Evolutionary conservation across 108 stramenopile genomes (phyloP).

Genomic region (Skeletonema potamos): DNA sequence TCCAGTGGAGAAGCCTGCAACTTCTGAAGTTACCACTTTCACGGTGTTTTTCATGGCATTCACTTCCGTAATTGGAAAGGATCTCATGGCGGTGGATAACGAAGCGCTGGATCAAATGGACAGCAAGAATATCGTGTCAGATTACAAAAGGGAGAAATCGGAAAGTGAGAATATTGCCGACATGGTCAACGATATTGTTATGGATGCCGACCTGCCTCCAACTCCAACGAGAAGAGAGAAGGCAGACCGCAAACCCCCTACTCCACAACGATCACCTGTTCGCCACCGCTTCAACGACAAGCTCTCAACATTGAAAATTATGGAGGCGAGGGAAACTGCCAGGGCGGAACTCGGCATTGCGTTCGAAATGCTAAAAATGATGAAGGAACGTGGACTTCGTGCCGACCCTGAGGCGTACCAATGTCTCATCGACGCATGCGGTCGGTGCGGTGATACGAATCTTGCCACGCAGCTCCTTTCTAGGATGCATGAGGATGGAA

Average conservation of each 20-base stretch:
- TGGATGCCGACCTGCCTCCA: background rate
- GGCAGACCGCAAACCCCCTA: background rate
- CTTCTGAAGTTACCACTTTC: conserved; percentile 76
- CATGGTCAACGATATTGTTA: background rate
- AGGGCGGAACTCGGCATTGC: conserved; percentile 82
- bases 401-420: conserved; percentile 72
- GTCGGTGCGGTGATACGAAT: conserved; percentile 76
- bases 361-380: conserved; percentile 69
- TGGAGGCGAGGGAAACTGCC: conserved; percentile 77
- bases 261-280: conserved; percentile 18
- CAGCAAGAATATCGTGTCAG: conserved; percentile 67
- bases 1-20: conserved; percentile 35
- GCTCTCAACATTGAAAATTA: conserved; percentile 51
- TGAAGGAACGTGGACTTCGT: conserved; percentile 54
- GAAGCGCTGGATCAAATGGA: conserved; percentile 53
- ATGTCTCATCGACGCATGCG: conserved; percentile 84
- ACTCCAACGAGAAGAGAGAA: background rate
- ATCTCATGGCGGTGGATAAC: conserved; percentile 67
- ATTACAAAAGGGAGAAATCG: conserved; percentile 36
- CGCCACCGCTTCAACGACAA: conserved; percentile 73
- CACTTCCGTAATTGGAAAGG: conserved; percentile 76
- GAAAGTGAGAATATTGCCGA: background rate
- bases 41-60: conserved; percentile 87
- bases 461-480: conserved; percentile 74
- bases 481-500: conserved; percentile 72